Base-by-base conservation (phyloP, 768 basidiomycete species). In the Tephrocybe sp. region DNA sequence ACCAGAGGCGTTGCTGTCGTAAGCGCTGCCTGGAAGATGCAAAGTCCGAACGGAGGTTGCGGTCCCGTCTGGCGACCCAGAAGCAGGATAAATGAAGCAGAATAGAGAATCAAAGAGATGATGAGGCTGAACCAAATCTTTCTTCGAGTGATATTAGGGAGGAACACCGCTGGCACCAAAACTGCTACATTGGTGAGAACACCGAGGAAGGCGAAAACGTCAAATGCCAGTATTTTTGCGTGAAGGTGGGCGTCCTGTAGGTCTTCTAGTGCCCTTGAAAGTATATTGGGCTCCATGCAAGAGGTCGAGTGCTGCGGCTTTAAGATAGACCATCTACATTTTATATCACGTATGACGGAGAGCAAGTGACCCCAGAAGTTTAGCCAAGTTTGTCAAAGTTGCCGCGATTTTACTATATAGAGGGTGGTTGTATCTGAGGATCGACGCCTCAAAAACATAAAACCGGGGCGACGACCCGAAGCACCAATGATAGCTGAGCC, bases 41-140 rank as follows among this genome's bases (percentile, higher is more conserved):
- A 53, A 15, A 53, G 11, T 39, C 52, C 46, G n/a, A 53, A 53
- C 12, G 52, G 46, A 6, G 46, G 40, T 15, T 11, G 15, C 8
- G 35, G 34, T 36, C 40, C 40, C 13, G 9, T 44, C 28, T 53
- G 52, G 22, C 46, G 41, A 15, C 40, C 41, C 13, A 53, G 16
- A 19, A 53, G 46, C 18, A 53, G 52, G 16, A 28, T 41, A 30
- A 32, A 52, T 7, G 45, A 52, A 15, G 15, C 24, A 7, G 51
- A 52, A 46, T 52, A 52, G 6, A 47, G 26, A 3, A 47, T 40
- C 44, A 37, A 42, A 21, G 44, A 52, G 9, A 46, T 27, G 9
- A 52, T 40, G 5, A 52, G 34, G 31, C 44, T 31, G 25, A 41
- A 46, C 51, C 51, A 52, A n/a, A 28, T 35, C 26, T 34, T 40